Evolutionary conservation across 257 asterid genomes (phyloP), one percentile per base, ranked within the genome.

Genomic region (Solanum corneliomulleri): DNA sequence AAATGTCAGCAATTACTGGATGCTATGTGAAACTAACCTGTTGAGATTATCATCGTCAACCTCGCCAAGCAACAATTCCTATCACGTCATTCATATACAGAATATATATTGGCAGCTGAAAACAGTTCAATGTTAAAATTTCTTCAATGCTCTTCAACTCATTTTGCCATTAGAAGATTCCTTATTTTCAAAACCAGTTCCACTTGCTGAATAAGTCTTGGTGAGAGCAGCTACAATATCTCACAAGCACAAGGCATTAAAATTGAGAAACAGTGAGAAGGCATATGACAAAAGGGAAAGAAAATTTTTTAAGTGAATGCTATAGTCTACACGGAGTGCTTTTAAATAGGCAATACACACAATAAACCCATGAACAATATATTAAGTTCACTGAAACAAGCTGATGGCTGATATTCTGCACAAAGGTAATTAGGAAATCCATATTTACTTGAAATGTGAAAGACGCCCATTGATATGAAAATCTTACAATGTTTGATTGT

Each of bases 51-150:
- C 92, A 86, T 94, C 96, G 14, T 92, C 95, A 85, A 94, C 91
- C 81, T 88, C 92, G 98, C 64, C 92, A 90, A 69, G 97, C 98
- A 91, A 94, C 97, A 77, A 93, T 44, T 77, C 99, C 99, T 11
- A 94, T 72, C 91, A 94, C 93, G 77, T 94, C 98, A 86, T 92
- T 92, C 56, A 89, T 88, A 86, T 89, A 87, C 45, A 91, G 87
- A 84, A 92, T 71, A 68, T 90, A 90, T 75, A n/a, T 75, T 90
- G 81, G 92, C 89, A 93, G 88, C 86, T 87, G 91, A 83, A 88
- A 92, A 47, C 91, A 21, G 27, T 60, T 23, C 25, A 9, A 89
- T 89, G 56, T 92, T 82, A 92, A 71, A 87, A 95, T 94, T 58
- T 86, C 86, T 80, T 90, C 91, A 86, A 86, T 77, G 7, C 89